Base-by-base conservation (phyloP, 2,329 filamentous ascomycete genomes). In the Talaromyces sp. region DNA sequence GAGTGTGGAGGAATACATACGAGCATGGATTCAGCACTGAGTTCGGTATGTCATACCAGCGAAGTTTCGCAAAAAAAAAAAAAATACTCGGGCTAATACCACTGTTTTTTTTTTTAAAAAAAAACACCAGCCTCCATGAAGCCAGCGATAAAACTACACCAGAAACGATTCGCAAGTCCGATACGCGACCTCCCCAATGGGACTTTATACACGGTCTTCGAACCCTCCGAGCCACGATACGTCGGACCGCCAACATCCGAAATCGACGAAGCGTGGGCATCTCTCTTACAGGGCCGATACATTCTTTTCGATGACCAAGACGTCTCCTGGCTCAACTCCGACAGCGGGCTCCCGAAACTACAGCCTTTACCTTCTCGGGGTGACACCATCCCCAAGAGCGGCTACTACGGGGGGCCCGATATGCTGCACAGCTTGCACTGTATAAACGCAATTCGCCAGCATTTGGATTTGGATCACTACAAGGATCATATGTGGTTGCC, bases 361-460 rank as follows among this genome's bases (percentile, higher is more conserved):
- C 42, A 58, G 28, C 31, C 31, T 30, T 50, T 61, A 4, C 60
- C 56, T 10, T 40, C 55, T 18, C 47, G 50, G 27, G 54, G 60
- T 23, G 14, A 44, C 33, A 36, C 54, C 28, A 61, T 64, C 40
- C 36, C 61, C 2, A 57, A 56, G 36, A 56, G 56, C 30, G 64
- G 62, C 5, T 62, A 59, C 47, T 65, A 65, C 50, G 64, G 62
- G 9, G 62, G 64, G 1, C 62, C 62, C 40, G 60, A 65, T 51
- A 63, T 65, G 64, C 53, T 65, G 23, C 64, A 65, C 53, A 64
- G 53, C 40, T 57, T 65, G 18, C 64, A 65, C 34, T 65, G 64
- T 40, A 44, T 65, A 33, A 65, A 65, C 23, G 56, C 62, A 7
- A 57, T 64, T 8, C 59, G 64, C 14, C 53, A 65, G 47, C 64